Conservation (phyloP, 1,139 yeast genomes). For the Yamadazyma triangularis region DNA sequence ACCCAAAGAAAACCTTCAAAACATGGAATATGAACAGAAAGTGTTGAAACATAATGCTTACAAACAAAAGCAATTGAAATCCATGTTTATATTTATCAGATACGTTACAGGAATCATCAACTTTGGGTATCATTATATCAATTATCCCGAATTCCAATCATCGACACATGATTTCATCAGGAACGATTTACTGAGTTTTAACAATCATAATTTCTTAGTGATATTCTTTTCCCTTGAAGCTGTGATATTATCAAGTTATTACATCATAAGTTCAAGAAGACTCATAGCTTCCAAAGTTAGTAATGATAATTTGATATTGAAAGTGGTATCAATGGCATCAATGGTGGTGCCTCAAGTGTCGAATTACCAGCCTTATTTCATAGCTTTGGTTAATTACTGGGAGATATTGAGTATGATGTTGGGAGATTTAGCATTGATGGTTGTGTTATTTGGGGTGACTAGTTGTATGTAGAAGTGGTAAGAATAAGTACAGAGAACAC, state of each 20-base stretch:
- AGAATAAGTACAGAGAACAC: no score
- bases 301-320: conserved; percentile 25
- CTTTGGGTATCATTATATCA: conserved; percentile 32
- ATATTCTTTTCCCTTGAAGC: conserved; percentile 32
- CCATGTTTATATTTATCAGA: conserved; percentile 29
- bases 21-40: conserved; percentile 25
- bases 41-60: conserved; percentile 28
- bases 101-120: conserved; percentile 21
- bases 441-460: conserved; percentile 36
- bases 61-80: conserved; percentile 30
- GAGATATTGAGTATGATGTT: conserved; percentile 34
- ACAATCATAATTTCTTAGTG: conserved; percentile 20
- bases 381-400: conserved; percentile 31
- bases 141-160: conserved; percentile 22
- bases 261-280: conserved; percentile 22
- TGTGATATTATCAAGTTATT: conserved; percentile 31
- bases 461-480: conserved; percentile 15
- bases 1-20: conserved; percentile 14
- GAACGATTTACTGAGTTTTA: conserved; percentile 6
- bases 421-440: conserved; percentile 35
- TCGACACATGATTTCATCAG: conserved; percentile 25
- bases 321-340: conserved; percentile 28
- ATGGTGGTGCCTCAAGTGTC: conserved; percentile 35
- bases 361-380: conserved; percentile 24
- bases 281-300: conserved; percentile 21